Evolutionary conservation across 2,329 filamentous ascomycete species (phyloP), one percentile per base, ranked within the genome.

Genomic region (Epichloe scottii): DNA sequence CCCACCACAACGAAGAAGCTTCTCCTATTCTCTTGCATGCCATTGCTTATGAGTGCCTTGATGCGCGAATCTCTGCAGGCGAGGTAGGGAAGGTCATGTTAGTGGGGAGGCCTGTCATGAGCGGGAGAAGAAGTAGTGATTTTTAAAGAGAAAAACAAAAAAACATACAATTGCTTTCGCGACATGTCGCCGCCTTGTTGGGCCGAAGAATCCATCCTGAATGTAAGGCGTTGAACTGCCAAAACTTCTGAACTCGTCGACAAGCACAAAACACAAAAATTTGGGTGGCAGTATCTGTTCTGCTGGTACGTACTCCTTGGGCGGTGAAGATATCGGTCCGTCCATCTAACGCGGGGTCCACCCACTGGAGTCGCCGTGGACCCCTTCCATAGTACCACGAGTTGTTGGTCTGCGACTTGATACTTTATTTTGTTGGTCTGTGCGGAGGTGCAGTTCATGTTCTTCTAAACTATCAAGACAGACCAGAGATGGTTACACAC

Each of bases 1-100:
- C 93, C 93, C 44, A 98, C 91, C 23, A 98, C 84, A 52, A 98
- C 88, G 69, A 98, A 94, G 75, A 98, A 96, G 72, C 87, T 95
- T 68, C 93, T 82, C 74, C 97, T 97, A 79, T 95, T 96, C 68
- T 96, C 89, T 68, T 87, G 88, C 55, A 90, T 76, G 58, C 87
- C 86, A 85, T 95, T 96, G 66, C 84, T 82, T 63, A 96, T 91
- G 60, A 96, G 82, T 68, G 89, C 84, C 54, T 85, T 87, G 62
- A 96, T 95, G 68, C 89, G 87, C 71, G 87, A 86, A 70, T 95
- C 89, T 64, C 88, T 89, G 5, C 2, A 41, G 26, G 56, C 4
- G 21, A 3, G 34, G 21, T 30, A 10, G 26, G 26, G 26, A 30
- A 30, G 26, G 26, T 30, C 26, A 30, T 30, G 26, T 30, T 30